Percentiles rank a stretch among this genome's conserved stretches.
Conservation (phyloP, 2,329 filamentous ascomycete genomes). For the Ophiostoma sp. region DNA sequence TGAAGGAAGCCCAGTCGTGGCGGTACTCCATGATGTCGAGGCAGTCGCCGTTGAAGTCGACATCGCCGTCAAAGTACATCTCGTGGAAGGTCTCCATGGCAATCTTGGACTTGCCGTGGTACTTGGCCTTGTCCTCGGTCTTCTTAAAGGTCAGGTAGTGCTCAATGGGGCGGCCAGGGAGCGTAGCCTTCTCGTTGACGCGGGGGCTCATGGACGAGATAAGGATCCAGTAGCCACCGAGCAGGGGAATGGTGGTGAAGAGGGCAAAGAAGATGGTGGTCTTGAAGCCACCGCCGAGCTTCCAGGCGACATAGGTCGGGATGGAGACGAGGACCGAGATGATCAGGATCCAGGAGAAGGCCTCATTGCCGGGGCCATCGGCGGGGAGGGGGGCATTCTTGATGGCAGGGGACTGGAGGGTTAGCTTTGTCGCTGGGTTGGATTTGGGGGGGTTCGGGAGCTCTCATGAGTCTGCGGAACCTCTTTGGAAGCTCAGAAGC, state of each 20-base stretch:
- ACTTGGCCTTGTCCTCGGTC: conserved; percentile 56
- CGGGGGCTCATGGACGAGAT: conserved; percentile 77
- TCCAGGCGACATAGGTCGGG: conserved; percentile 76
- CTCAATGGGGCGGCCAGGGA: conserved; percentile 81
- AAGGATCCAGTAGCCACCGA: conserved; percentile 75
- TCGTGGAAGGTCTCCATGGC: conserved; percentile 93
- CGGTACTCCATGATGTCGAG: conserved; percentile 88
- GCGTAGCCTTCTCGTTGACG: conserved; percentile 85
- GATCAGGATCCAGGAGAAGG: conserved; percentile 79
- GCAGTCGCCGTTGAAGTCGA: conserved; percentile 90
- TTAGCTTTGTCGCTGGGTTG: conserved; percentile 20
- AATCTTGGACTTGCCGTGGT: conserved; percentile 73
- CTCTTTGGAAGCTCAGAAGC: background rate
- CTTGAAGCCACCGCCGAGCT: conserved; percentile 77
- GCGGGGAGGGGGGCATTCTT: conserved; percentile 92
- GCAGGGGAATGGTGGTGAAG: conserved; percentile 71
- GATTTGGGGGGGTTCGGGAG: background rate
- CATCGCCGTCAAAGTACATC: conserved; percentile 93
- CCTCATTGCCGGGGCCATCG: conserved; percentile 76
- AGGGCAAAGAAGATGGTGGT: conserved; percentile 82
- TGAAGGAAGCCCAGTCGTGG: conserved; percentile 86
- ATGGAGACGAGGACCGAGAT: conserved; percentile 63
- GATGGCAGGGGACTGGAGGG: conserved; percentile 70
- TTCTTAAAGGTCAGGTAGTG: conserved; percentile 83
- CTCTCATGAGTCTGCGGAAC: background rate